phyloP scores from a whole-genome alignment of 208 protist genomes.

The Wallacemonas sp. region DNA sequence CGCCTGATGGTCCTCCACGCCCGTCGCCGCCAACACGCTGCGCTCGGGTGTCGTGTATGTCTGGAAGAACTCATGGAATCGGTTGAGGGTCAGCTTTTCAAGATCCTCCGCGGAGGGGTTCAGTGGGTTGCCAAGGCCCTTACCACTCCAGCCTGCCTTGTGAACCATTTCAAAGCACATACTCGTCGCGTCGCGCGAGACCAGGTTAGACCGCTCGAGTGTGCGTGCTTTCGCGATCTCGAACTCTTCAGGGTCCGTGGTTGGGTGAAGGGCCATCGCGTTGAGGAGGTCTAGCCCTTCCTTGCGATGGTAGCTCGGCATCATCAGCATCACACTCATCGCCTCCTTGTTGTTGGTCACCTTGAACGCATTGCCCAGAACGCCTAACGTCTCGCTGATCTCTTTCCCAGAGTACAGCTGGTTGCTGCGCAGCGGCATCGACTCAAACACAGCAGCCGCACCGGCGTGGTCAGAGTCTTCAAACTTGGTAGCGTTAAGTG shows the following conservation, averaged over 20 bases:
- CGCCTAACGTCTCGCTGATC: constrained; percentile 63
- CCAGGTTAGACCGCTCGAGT: constrained; percentile 45
- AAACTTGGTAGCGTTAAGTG: constrained; percentile 79
- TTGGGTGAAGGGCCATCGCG: constrained; percentile 74
- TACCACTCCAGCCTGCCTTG: constrained; percentile 84
- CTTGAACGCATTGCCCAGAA: constrained; percentile 79
- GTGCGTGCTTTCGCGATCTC: constrained; percentile 61
- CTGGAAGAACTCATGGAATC: constrained; percentile 63
- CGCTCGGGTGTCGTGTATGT: constrained; percentile 69
- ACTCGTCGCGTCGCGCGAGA: constrained; percentile 67
- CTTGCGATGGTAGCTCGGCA: constrained; percentile 75
- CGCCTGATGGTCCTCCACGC: constrained; percentile 65
- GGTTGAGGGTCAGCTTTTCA: constrained; percentile 60
- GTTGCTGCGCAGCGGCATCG: constrained; percentile 70
- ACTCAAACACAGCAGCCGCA: constrained; percentile 76
- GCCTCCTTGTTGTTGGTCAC: constrained; percentile 89
- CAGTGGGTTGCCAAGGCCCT: constrained; percentile 67
- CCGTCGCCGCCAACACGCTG: constrained; percentile 78
- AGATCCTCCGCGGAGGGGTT: constrained; percentile 53
- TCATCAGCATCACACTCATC: constrained; percentile 75
- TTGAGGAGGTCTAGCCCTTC: constrained; percentile 83
- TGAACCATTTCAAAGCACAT: constrained; percentile 90
- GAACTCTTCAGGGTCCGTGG: constrained; percentile 62
- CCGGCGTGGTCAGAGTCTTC: constrained; percentile 64
- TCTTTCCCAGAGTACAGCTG: constrained; percentile 45